phyloP scores from a whole-genome alignment of 139 green algal species.

The Chlamydomonas sp. region DNA sequence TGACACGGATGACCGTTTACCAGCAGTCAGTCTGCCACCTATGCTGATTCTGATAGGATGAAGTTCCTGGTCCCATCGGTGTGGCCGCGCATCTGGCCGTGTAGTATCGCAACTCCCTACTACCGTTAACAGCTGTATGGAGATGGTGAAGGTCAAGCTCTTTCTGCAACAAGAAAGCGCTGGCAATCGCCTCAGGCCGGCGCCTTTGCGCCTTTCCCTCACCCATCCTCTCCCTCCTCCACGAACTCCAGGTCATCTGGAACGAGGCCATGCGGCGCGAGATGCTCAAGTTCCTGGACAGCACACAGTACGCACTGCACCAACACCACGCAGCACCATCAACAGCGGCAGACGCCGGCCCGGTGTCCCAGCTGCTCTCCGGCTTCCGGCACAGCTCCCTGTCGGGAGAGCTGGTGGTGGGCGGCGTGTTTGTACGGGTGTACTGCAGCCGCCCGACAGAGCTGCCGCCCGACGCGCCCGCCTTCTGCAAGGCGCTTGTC shows the following conservation, averaged over 20 bases:
- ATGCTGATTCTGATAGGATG: background rate
- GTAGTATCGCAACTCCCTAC: no score
- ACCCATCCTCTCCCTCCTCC: background rate
- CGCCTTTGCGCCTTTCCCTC: background rate
- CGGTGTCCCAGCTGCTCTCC: background rate
- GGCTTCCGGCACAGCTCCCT: slow-evolving; percentile 14
- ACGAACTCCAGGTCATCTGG: slow-evolving; percentile 84
- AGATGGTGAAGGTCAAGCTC: no score
- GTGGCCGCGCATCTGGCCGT: no score
- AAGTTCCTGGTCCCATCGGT: no score
- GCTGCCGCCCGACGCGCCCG: slow-evolving; percentile 64
- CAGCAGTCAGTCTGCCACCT: background rate
- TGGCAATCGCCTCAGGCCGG: no score
- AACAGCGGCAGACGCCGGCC: background rate
- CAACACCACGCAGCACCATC: background rate
- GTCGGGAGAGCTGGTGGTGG: slow-evolving; percentile 81
- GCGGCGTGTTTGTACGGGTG: slow-evolving; percentile 90
- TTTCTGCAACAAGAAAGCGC: no score
- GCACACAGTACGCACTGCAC: background rate
- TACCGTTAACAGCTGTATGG: no score
- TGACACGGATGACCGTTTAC: background rate
- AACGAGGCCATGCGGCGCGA: slow-evolving; percentile 85
- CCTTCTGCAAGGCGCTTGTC: slow-evolving; percentile 79
- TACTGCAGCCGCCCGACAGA: slow-evolving; percentile 79
- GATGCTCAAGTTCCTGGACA: slow-evolving; percentile 60